A percentile compares a stretch with the other conserved stretches of the same genome.
These are phyloP conservation scores for Talaromyces trachyspermus DNA, from an alignment of 495 filamentous ascomycete genomes.

Conservation along the genomic window DNA sequence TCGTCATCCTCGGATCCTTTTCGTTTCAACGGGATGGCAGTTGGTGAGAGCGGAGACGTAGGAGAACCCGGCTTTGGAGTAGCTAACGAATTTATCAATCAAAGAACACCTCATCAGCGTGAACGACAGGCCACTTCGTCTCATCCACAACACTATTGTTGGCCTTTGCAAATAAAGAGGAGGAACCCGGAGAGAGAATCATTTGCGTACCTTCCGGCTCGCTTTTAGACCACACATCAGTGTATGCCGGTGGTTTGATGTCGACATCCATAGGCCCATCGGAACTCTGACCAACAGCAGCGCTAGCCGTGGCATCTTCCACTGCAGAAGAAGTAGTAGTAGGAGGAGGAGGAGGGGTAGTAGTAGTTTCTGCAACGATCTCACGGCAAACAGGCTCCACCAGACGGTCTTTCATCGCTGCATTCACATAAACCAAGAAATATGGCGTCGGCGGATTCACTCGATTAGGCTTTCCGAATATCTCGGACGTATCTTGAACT, in stretches of 20 bases:
- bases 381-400: slow-evolving; percentile 54
- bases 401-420: slow-evolving; percentile 49
- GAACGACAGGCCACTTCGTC: neutral
- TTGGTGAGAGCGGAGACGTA: slow-evolving; percentile 1
- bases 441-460: slow-evolving; percentile 69
- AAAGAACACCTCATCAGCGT: neutral
- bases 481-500: slow-evolving; percentile 50
- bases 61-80: slow-evolving; percentile 9
- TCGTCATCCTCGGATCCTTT: slow-evolving; percentile 26
- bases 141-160: neutral
- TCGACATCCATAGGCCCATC: slow-evolving; percentile 21
- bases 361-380: slow-evolving; percentile 16
- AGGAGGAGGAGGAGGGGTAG: no score
- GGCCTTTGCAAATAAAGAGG: neutral
- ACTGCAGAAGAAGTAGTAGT: no score
- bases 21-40: slow-evolving; percentile 27
- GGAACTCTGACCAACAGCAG: slow-evolving; percentile 4
- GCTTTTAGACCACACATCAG: slow-evolving; percentile 16
- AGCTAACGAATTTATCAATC: no score
- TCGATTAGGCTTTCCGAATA: slow-evolving; percentile 57
- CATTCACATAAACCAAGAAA: slow-evolving; percentile 78
- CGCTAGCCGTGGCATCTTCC: neutral
- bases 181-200: neutral
- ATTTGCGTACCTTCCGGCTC: slow-evolving; percentile 24
- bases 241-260: slow-evolving; percentile 26